Base-by-base conservation (phyloP, 805 yeast species). In the Candida andamanensis region DNA sequence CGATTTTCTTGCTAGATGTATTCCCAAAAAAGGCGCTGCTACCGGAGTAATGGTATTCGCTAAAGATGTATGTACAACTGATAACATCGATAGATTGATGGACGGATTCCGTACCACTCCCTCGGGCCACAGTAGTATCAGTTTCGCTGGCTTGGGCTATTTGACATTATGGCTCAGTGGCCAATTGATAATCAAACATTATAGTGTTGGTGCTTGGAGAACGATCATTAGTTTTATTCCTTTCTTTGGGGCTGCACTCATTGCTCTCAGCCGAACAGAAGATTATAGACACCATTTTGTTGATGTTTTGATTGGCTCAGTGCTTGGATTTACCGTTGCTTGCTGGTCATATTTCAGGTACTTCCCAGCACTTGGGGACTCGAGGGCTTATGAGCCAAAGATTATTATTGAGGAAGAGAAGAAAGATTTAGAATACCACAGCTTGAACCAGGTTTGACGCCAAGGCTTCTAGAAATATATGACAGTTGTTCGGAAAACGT, bases 241-340 rank as follows among this genome's bases (percentile, higher is more conserved):
- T 2, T 49, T 72, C 1, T 45, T 85, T 4, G 69, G 82, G 5
- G 96, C 97, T 0, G 49, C 72, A 1, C 67, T 80, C 41, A 78
- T 90, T 44, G 97, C 97, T 0, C 56, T 85, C 27, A 77, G 92
- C 24, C 72, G 98, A 47, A 85, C 95, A 1, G 81, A 83, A 47
- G 98, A 90, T 58, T 89, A 89, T 58, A 72, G 97, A 53, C 98
- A 90, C 51, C 97, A 90, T 58, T 86, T 85, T 50, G 64, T 84
- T 12, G 98, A 90, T 56, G 81, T 92, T 1, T 45, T 82, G 2
- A 49, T 80, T 11, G 98, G 98, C 3, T 65, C 82, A 17, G 12
- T 65, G 1, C 50, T 90, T 3, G 98, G 98, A 1, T 41, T 60
- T 4, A 37, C 62, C 2, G 57, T 80, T 20, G 90, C 89, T 0